phyloP scores from a whole-genome alignment of 345 rosid species.

The Hibiscus trionum region DNA sequence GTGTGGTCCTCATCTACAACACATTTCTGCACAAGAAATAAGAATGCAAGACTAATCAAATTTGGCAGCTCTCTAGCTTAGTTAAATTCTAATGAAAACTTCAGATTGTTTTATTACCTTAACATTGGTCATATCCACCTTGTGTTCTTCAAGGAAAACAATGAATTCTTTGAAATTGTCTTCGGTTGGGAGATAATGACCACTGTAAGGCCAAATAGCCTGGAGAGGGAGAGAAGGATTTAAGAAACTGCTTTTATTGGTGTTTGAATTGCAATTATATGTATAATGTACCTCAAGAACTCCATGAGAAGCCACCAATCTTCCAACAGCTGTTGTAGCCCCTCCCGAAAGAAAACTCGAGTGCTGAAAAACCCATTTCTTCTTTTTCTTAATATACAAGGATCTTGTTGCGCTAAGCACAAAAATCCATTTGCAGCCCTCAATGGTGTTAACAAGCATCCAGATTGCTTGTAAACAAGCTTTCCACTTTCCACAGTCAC shows the following conservation, averaged over 20 bases:
- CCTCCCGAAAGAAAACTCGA: constrained; percentile 66
- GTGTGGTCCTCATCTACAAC: constrained; percentile 43
- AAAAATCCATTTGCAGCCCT: constrained; percentile 49
- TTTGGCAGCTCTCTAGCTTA: not conserved
- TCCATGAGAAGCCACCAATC: constrained; percentile 46
- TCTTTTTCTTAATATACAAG: constrained; percentile 54
- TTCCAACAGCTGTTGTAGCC: constrained; percentile 58
- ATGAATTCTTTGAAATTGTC: constrained; percentile 53
- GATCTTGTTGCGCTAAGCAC: constrained; percentile 58
- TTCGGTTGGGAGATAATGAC: constrained; percentile 61
- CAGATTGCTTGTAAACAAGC: constrained; percentile 39
- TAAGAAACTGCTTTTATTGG: not conserved
- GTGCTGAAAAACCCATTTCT: constrained; percentile 57
- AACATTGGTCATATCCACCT: constrained; percentile 47
- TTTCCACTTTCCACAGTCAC: constrained; percentile 51
- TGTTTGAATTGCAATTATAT: not conserved
- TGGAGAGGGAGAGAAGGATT: constrained; percentile 3
- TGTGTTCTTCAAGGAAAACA: constrained; percentile 46
- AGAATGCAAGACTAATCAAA: not conserved
- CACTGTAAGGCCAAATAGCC: constrained; percentile 73
- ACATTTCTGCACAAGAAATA: constrained; percentile 29
- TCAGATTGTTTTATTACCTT: constrained; percentile 30
- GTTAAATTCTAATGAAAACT: not conserved
- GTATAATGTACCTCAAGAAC: constrained; percentile 37
- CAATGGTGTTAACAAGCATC: constrained; percentile 30